Conservation (phyloP, 116 monocot genomes). For the Cymodocea nodosa region DNA sequence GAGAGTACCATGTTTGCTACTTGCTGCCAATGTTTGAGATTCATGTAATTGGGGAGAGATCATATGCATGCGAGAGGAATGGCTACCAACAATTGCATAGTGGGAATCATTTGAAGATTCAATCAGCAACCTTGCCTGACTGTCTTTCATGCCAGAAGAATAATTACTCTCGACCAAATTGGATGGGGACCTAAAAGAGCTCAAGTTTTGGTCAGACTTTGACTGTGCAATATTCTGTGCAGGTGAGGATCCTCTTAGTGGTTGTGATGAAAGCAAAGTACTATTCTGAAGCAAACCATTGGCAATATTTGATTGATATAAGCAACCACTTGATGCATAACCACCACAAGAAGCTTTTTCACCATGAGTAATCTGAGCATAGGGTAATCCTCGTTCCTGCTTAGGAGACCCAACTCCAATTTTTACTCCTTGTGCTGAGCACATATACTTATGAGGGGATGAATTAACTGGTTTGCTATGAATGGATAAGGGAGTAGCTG, state of each 20-base stretch:
- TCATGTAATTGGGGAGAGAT: constrained; percentile 22
- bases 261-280: constrained; percentile 29
- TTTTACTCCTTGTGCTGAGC: constrained; percentile 28
- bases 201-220: constrained; percentile 60
- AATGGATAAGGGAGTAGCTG: constrained; percentile 15
- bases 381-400: constrained; percentile 30
- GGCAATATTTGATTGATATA: constrained; percentile 23
- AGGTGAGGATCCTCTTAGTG: constrained; percentile 25
- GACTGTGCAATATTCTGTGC: constrained; percentile 28
- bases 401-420: constrained; percentile 29
- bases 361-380: constrained; percentile 26
- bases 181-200: constrained; percentile 25
- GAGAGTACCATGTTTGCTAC: constrained; percentile 15
- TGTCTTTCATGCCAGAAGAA: constrained; percentile 26
- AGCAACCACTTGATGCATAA: constrained; percentile 18
- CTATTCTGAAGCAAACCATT: constrained; percentile 28
- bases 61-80: constrained; percentile 21
- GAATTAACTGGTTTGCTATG: constrained; percentile 28
- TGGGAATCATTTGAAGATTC: constrained; percentile 24
- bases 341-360: constrained; percentile 17
- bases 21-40: constrained; percentile 8
- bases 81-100: constrained; percentile 10
- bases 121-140: constrained; percentile 17
- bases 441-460: constrained; percentile 19
- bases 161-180: constrained; percentile 22